A percentile compares a stretch with the other conserved stretches of the same genome.
These are phyloP conservation scores for Annulohypoxylon moriforme DNA, from an alignment of 495 filamentous ascomycete genomes.

Conservation along the genomic window DNA sequence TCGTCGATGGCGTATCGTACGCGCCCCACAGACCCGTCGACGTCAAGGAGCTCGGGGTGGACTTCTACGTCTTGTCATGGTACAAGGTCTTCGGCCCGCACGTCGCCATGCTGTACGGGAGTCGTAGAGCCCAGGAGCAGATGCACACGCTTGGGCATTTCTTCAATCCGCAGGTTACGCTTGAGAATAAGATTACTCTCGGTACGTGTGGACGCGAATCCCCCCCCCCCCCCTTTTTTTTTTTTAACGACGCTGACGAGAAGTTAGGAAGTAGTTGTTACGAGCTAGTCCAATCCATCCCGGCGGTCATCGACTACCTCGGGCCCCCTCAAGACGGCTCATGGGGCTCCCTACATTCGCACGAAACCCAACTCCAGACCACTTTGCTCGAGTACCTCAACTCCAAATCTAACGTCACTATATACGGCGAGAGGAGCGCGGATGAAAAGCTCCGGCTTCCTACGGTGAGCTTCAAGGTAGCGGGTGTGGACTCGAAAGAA, in stretches of 20 bases:
- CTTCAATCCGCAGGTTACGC: conserved; percentile 69
- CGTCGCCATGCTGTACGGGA: conserved; percentile 73
- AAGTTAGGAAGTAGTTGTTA: conserved; percentile 62
- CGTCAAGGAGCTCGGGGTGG: conserved; percentile 71
- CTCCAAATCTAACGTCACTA: conserved; percentile 52
- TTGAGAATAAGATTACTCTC: conserved; percentile 67
- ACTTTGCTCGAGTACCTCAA: conserved; percentile 68
- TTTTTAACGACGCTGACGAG: neutral
- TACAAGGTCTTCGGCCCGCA: conserved; percentile 84
- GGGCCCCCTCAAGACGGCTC: conserved; percentile 46
- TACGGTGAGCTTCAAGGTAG: conserved; percentile 73
- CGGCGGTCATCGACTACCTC: conserved; percentile 67
- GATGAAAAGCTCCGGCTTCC: conserved; percentile 64
- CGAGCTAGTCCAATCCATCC: conserved; percentile 71
- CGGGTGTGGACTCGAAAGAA: conserved; percentile 64
- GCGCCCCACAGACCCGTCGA: conserved; percentile 77
- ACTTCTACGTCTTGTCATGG: conserved; percentile 81
- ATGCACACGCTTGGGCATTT: conserved; percentile 71
- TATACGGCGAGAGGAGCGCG: conserved; percentile 66
- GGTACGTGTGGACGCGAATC: conserved; percentile 16
- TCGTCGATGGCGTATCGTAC: conserved; percentile 73
- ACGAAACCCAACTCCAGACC: conserved; percentile 70
- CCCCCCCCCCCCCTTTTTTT: no score
- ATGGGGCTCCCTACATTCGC: conserved; percentile 64
- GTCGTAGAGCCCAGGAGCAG: conserved; percentile 57